Conservation (phyloP, 73 alveolate genomes). For the Effrenium voratum region DNA sequence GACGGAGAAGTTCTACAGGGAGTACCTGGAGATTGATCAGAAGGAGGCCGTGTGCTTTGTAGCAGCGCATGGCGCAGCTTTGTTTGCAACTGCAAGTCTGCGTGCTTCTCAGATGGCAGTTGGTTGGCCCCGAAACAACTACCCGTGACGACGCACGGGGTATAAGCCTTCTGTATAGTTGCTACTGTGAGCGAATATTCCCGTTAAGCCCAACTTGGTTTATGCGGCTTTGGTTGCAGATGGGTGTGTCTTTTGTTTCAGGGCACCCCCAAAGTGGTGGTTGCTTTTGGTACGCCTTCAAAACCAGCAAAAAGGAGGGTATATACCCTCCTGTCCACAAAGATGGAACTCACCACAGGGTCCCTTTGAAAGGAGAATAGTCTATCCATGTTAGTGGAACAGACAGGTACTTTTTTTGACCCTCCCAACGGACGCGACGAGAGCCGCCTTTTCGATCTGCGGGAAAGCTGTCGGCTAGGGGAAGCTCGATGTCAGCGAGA, state of each 20-base stretch:
- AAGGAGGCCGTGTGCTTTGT: background rate
- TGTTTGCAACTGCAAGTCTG: background rate
- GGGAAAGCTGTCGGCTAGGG: constrained; percentile 41
- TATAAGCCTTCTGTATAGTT: background rate
- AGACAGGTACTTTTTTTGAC: too few relatives aligned
- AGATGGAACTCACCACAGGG: too few relatives aligned
- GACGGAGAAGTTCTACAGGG: constrained; percentile 70
- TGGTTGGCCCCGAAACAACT: background rate
- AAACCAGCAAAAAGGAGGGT: too few relatives aligned
- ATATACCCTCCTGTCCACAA: too few relatives aligned
- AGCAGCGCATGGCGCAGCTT: background rate
- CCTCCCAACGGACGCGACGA: too few relatives aligned
- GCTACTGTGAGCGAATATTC: background rate
- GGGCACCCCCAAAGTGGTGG: too few relatives aligned
- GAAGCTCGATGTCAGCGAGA: constrained; percentile 69
- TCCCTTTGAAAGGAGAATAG: too few relatives aligned
- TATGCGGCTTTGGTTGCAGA: too few relatives aligned
- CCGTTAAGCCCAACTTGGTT: background rate
- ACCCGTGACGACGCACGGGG: background rate
- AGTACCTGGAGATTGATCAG: constrained; percentile 88
- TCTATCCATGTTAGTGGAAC: too few relatives aligned
- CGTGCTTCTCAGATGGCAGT: background rate
- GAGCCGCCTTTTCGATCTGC: too few relatives aligned
- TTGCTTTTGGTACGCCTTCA: too few relatives aligned
- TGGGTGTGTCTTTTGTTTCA: too few relatives aligned